These are phyloP conservation scores for Ogataea minuta DNA, from an alignment of 805 yeast genomes.

Conservation along the genomic window DNA sequence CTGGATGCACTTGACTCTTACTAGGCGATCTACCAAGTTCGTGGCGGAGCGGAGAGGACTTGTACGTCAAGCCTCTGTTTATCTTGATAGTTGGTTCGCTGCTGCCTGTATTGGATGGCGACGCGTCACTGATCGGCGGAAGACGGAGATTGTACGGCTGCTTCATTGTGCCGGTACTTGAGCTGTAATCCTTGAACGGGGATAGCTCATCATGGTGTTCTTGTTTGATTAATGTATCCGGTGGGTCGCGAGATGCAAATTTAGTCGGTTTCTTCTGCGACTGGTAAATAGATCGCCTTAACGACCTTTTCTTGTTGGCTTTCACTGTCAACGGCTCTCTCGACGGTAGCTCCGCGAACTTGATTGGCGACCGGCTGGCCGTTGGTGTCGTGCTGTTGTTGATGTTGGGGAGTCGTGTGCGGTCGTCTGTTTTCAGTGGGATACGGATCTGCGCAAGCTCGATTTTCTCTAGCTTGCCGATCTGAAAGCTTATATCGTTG, in stretches of 20 bases:
- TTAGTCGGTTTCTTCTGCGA: conserved; percentile 4
- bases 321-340: conserved; percentile 33
- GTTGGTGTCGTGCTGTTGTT: conserved; percentile 25
- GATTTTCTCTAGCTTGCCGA: conserved; percentile 31
- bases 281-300: conserved; percentile 21
- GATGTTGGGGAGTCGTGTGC: conserved; percentile 16
- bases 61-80: conserved; percentile 15
- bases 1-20: conserved; percentile 1
- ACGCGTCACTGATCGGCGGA: conserved; percentile 22
- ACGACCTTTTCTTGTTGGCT: conserved; percentile 27
- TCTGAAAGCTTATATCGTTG: conserved; percentile 25
- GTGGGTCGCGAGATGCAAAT: not conserved
- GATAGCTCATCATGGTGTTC: conserved; percentile 16
- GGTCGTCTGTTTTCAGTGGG: conserved; percentile 21
- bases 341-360: conserved; percentile 34
- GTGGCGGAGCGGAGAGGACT: conserved; percentile 14
- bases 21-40: conserved; percentile 1
- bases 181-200: conserved; percentile 23
- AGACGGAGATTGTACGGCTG: conserved; percentile 20
- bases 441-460: conserved; percentile 28
- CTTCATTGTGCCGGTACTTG: not conserved
- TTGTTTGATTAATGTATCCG: not conserved
- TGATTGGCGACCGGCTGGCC: conserved; percentile 29
- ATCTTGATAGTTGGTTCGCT: conserved; percentile 33
- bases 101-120: conserved; percentile 20